phyloP scores from a whole-genome alignment of 2,329 filamentous ascomycete species.

The Purpureocillium lavendulum region DNA sequence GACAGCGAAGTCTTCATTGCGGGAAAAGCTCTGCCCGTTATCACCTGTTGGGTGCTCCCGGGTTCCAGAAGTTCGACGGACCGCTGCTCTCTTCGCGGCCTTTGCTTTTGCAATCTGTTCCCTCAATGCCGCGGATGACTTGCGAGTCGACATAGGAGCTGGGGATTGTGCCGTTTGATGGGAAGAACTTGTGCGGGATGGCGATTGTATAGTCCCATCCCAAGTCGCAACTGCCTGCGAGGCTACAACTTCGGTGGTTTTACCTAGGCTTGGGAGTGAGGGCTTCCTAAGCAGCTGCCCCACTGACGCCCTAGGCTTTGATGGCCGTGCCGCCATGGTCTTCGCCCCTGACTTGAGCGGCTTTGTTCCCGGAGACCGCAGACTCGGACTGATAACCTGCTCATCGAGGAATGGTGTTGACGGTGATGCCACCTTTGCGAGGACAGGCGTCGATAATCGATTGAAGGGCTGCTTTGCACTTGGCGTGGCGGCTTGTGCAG shows the following conservation, averaged over 20 bases:
- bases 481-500: not conserved
- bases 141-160: slow-evolving; percentile 29
- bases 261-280: slow-evolving; percentile 32
- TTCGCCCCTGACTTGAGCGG: slow-evolving; percentile 36
- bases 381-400: slow-evolving; percentile 31
- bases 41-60: slow-evolving; percentile 3
- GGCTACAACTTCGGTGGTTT: slow-evolving; percentile 4
- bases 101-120: slow-evolving; percentile 93
- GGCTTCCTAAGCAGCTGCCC: slow-evolving; percentile 49
- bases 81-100: slow-evolving; percentile 59
- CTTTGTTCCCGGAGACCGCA: slow-evolving; percentile 14
- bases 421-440: slow-evolving; percentile 6
- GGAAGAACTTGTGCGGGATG: not conserved
- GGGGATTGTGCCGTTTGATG: not conserved
- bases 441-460: no score
- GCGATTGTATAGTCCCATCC: slow-evolving; percentile 20
- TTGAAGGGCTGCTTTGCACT: no score
- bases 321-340: slow-evolving; percentile 33
- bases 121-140: slow-evolving; percentile 72
- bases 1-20: slow-evolving; percentile 44
- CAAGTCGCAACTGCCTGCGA: slow-evolving; percentile 11
- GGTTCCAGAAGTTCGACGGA: slow-evolving; percentile 21
- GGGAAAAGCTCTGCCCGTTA: slow-evolving; percentile 31
- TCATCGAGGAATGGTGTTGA: slow-evolving; percentile 14
- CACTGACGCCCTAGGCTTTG: slow-evolving; percentile 44